Evolutionary conservation across 2,329 filamentous ascomycete genomes (phyloP), one percentile per base, ranked within the genome.

Genomic region (Ceratocystis albifundus): DNA sequence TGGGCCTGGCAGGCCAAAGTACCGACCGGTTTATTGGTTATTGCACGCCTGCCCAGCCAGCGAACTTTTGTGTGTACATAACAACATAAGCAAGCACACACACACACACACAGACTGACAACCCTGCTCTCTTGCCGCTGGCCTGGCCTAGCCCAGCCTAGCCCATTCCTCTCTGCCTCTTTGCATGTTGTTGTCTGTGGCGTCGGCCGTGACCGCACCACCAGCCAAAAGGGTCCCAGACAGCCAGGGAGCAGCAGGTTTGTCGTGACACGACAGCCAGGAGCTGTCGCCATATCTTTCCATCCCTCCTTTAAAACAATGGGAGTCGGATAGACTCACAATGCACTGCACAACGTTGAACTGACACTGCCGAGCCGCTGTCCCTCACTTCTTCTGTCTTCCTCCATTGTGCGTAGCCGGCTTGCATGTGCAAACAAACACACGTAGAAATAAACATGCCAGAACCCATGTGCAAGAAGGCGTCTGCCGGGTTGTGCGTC

Each of bases 351-450:
- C n/a, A 53, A 53, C 48, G 48, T 53, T 22, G 10, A 10, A 25
- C 48, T 53, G 48, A 53, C 48, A 53, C 48, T 53, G 48, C 48
- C 48, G 48, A 53, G n/a, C 48, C 48, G 48, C 48, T 22, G 22
- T 22, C 10, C n/a, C n/a, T 53, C 32, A 22, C 22, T 53, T 4
- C 48, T 53, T 4, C 48, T 53, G 48, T 22, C 20, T 22, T 22
- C 5, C 48, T 22, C 25, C 20, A 53, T 53, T 53, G 48, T 22
- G 48, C 48, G 20, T 53, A 25, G 48, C 48, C 12, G 48, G n/a
- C 48, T 25, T 53, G 48, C 48, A 53, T 53, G 48, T 53, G 48
- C 20, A 53, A 53, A 28, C 48, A 25, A 53, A 22, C 48, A 28
- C 48, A 53, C 4, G n/a, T 53, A 22, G 48, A 20, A 53, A 53